Conservation (phyloP, 1,139 yeast genomes). For the Nadsonia starkeyi-henricii region DNA sequence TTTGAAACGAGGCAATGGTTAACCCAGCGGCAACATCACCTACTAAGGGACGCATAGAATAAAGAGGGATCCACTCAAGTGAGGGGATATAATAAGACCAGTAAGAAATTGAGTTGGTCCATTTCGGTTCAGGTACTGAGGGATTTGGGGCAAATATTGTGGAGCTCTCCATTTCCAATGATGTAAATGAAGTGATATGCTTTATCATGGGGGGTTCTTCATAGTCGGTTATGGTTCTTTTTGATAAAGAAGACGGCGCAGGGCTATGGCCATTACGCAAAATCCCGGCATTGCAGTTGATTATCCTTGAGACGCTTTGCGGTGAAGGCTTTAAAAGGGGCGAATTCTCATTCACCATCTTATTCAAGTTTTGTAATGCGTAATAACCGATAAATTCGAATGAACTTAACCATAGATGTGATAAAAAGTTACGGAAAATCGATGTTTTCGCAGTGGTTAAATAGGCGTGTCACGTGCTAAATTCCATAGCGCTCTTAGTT, state of each 20-base stretch:
- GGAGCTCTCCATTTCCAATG: background rate
- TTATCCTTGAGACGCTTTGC: no score
- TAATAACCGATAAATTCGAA: background rate
- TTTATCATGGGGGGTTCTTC: background rate
- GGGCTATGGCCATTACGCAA: background rate
- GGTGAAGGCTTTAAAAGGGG: background rate
- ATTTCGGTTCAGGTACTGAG: background rate
- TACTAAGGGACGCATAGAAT: constrained; percentile 35
- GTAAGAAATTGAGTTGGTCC: constrained; percentile 16
- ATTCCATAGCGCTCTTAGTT: no score
- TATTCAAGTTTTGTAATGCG: background rate
- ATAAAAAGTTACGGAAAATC: background rate
- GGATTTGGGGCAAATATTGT: background rate
- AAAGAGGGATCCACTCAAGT: constrained; percentile 62
- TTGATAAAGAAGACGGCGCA: background rate
- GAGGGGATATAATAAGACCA: constrained; percentile 68
- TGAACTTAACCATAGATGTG: background rate
- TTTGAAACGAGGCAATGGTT: constrained; percentile 80
- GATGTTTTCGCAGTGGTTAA: no score
- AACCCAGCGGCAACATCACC: constrained; percentile 81
- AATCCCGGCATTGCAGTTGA: background rate
- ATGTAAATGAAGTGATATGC: background rate
- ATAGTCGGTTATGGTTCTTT: background rate
- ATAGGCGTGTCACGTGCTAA: no score
- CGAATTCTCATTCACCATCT: background rate